A percentile compares a stretch with the other conserved stretches of the same genome.
Conservation (phyloP, 2,329 filamentous ascomycete species). For the Geoglossum cookeanum region DNA sequence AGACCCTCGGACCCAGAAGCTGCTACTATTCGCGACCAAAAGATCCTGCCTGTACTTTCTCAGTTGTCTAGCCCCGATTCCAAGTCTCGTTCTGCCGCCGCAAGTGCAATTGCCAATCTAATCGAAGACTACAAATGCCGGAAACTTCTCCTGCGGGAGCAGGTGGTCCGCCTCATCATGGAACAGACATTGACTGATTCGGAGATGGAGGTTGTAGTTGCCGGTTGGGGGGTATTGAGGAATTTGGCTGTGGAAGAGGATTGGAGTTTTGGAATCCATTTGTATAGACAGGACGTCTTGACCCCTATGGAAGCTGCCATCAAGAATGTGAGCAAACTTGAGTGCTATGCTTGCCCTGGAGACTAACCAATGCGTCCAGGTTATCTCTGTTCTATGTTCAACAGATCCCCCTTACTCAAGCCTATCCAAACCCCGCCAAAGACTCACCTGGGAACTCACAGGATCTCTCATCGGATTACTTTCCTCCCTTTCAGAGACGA, state of each 20-base stretch:
- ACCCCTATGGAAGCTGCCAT: slow-evolving; percentile 28
- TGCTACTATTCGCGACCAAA: slow-evolving; percentile 40
- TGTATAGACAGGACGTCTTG: slow-evolving; percentile 42
- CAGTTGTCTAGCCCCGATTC: slow-evolving; percentile 40
- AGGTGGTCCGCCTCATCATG: slow-evolving; percentile 43
- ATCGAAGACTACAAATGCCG: slow-evolving; percentile 40
- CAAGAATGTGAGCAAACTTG: slow-evolving; percentile 25
- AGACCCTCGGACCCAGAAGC: slow-evolving; percentile 44
- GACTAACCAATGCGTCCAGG: slow-evolving; percentile 3
- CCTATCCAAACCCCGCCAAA: slow-evolving; percentile 33
- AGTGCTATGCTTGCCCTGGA: not conserved
- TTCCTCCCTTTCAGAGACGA: slow-evolving; percentile 35
- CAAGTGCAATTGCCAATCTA: slow-evolving; percentile 35
- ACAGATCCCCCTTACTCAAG: slow-evolving; percentile 26
- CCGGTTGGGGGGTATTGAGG: slow-evolving; percentile 48
- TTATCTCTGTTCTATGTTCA: not conserved
- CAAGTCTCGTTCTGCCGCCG: slow-evolving; percentile 39
- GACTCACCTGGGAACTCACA: slow-evolving; percentile 33
- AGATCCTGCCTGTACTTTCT: slow-evolving; percentile 42
- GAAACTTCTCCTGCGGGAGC: slow-evolving; percentile 46
- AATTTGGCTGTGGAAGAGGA: slow-evolving; percentile 44
- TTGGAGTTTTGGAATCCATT: slow-evolving; percentile 44
- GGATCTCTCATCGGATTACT: slow-evolving; percentile 33
- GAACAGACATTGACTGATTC: slow-evolving; percentile 40
- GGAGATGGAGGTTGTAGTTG: slow-evolving; percentile 41